Conservation (phyloP, 768 basidiomycete genomes). For the Clathrus columnatus region DNA sequence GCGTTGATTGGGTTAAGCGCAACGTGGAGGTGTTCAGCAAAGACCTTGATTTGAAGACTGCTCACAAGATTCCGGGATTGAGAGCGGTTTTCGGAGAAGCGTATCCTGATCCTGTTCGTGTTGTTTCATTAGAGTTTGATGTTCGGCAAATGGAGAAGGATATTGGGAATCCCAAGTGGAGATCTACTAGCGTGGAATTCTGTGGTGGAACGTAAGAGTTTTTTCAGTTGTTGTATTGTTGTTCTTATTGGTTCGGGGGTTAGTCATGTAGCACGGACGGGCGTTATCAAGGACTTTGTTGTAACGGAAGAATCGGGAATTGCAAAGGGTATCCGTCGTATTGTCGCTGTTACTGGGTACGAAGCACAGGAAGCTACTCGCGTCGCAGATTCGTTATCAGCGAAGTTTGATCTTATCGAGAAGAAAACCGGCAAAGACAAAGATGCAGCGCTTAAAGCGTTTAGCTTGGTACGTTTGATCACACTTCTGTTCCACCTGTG, state of each 20-base stretch:
- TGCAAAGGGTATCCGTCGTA: constrained; percentile 93
- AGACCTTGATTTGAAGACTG: constrained; percentile 69
- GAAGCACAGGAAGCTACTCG: constrained; percentile 81
- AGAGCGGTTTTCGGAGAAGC: constrained; percentile 96
- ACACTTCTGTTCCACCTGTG: neutral
- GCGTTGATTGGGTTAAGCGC: constrained; percentile 80
- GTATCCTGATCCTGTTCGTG: constrained; percentile 95
- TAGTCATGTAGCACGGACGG: constrained; percentile 92
- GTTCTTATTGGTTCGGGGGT: neutral
- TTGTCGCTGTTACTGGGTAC: constrained; percentile 89
- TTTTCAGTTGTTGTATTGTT: neutral
- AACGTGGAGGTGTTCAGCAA: constrained; percentile 87
- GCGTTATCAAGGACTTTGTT: constrained; percentile 94
- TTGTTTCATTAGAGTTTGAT: constrained; percentile 83
- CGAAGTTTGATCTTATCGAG: constrained; percentile 55
- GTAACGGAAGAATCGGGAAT: constrained; percentile 95
- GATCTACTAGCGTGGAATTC: constrained; percentile 87
- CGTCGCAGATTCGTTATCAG: constrained; percentile 51
- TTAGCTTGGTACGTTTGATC: constrained; percentile 50
- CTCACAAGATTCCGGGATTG: constrained; percentile 84
- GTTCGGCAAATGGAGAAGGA: constrained; percentile 82
- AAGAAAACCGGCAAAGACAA: constrained; percentile 63
- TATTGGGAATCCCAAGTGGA: constrained; percentile 85
- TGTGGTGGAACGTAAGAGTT: constrained; percentile 90
- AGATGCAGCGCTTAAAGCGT: constrained; percentile 79